Evolutionary conservation across 768 basidiomycete genomes (phyloP), one percentile per base, ranked within the genome.

Genomic region (Trametes villosa): DNA sequence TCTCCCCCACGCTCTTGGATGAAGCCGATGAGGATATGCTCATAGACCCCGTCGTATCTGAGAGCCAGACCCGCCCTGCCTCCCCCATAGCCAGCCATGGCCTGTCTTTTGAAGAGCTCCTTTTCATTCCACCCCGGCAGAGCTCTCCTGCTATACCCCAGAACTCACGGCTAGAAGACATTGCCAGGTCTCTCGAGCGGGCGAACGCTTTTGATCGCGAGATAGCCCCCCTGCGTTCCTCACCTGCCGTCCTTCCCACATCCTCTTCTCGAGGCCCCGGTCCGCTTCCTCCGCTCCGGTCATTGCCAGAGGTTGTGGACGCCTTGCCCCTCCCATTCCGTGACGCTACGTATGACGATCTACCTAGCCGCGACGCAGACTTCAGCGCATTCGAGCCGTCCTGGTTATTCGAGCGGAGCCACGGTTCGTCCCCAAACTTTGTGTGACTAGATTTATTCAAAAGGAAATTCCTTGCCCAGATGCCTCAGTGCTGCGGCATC

Each of bases 181-280:
- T 62, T 42, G 18, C 44, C 4, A 38, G 41, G 22, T 47, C 51
- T 8, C 26, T 63, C 18, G 62, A 63, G 52, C 52, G 62, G 9
- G 57, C 22, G 34, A 42, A 9, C 46, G 62, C 57, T 1, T 63
- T 63, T 33, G 57, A 63, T 40, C 62, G 57, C 31, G 62, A 58
- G 51, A 58, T 63, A 22, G 46, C 62, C 2, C 52, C 57, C 9
- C 22, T 63, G n/a, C 62, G 62, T 5, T 47, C 40, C 20, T 63
- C 62, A 31, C 62, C 62, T n/a, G 46, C 26, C 40, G 41, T 11
- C 18, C 33, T 34, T 27, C 53, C 38, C 8, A 31, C 53, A 15
- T 24, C 56, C 26, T 31, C 47, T 7, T 31, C 48, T 20, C 36
- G 38, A 33, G 42, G 38, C 29, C 22, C 38, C 47, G 29, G 38